A percentile compares a stretch with the other conserved stretches of the same genome.
phyloP scores from a whole-genome alignment of 192 early-diverging fungal species.

The Coemansia sp. region DNA sequence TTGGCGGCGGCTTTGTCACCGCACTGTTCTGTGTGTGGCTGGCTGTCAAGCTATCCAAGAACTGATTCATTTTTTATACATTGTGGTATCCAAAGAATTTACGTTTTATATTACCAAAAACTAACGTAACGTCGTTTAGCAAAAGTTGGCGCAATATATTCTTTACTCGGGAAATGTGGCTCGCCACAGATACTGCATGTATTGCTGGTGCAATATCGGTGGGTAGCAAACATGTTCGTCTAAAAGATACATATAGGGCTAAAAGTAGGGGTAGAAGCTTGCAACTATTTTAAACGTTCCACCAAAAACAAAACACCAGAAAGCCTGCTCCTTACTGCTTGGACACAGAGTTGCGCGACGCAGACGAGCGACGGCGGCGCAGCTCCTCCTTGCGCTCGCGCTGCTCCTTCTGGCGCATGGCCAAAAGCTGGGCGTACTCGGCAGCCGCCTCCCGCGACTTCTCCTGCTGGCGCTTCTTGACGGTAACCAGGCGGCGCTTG shows the following conservation, averaged over 20 bases:
- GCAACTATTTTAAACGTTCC: slow-evolving; percentile 20
- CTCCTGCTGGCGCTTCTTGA: slow-evolving; percentile 84
- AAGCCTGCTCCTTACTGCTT: slow-evolving; percentile 44
- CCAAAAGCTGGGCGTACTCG: slow-evolving; percentile 85
- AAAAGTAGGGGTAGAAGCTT: too few relatives aligned
- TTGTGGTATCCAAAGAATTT: too few relatives aligned
- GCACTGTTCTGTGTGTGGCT: slow-evolving; percentile 55
- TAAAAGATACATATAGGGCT: too few relatives aligned
- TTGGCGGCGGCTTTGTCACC: slow-evolving; percentile 54
- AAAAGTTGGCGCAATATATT: background rate
- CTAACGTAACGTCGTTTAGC: too few relatives aligned
- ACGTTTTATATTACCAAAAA: background rate
- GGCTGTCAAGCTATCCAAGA: slow-evolving; percentile 53
- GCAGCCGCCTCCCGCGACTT: slow-evolving; percentile 66
- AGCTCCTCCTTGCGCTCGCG: slow-evolving; percentile 83
- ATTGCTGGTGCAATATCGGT: too few relatives aligned
- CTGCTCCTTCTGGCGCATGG: slow-evolving; percentile 92
- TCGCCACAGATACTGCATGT: too few relatives aligned
- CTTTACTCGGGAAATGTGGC: background rate
- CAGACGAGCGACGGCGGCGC: slow-evolving; percentile 56
- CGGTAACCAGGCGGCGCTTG: slow-evolving; percentile 83
- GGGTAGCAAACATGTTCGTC: too few relatives aligned
- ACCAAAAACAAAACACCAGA: slow-evolving; percentile 14
- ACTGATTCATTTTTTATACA: slow-evolving; percentile 16
- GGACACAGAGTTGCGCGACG: slow-evolving; percentile 56